These are phyloP conservation scores for Raddia guianensis DNA, from an alignment of 176 grass and related monocot species.

Conservation along the genomic window DNA sequence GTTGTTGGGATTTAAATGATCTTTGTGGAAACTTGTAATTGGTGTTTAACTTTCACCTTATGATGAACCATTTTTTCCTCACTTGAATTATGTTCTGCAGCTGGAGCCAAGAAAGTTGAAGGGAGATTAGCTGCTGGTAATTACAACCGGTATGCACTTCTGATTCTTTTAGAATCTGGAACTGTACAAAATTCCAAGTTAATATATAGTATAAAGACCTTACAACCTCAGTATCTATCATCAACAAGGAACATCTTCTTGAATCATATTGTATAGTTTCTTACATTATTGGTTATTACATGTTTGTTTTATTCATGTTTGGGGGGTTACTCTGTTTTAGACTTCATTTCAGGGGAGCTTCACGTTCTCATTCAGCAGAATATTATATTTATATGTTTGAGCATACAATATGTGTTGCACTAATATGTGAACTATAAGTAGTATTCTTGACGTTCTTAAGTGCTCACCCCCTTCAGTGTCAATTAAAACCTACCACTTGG, in stretches of 20 bases:
- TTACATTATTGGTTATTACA: not conserved
- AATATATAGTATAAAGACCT: not conserved
- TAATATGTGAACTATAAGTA: not conserved
- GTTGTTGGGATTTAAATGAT: not conserved
- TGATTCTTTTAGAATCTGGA: not conserved
- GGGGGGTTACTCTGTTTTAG: not conserved
- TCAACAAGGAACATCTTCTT: not conserved
- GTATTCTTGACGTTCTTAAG: not conserved
- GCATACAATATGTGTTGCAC: slow-evolving; percentile 1
- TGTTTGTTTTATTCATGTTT: not conserved
- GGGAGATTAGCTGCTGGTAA: slow-evolving; percentile 80
- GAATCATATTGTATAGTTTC: not conserved
- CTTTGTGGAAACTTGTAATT: not conserved
- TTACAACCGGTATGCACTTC: slow-evolving; percentile 58
- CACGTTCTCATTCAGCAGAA: slow-evolving; percentile 6
- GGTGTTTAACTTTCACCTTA: not conserved
- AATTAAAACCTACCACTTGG: not conserved
- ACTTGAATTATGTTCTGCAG: slow-evolving; percentile 48
- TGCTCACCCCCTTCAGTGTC: not conserved
- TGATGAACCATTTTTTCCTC: not conserved
- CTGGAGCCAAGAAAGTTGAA: slow-evolving; percentile 75
- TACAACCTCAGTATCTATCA: not conserved
- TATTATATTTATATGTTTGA: not conserved
- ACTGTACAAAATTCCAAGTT: not conserved
- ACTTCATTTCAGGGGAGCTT: not conserved